phyloP scores from a whole-genome alignment of 768 basidiomycete species.

The Coprinellus micaceus region DNA sequence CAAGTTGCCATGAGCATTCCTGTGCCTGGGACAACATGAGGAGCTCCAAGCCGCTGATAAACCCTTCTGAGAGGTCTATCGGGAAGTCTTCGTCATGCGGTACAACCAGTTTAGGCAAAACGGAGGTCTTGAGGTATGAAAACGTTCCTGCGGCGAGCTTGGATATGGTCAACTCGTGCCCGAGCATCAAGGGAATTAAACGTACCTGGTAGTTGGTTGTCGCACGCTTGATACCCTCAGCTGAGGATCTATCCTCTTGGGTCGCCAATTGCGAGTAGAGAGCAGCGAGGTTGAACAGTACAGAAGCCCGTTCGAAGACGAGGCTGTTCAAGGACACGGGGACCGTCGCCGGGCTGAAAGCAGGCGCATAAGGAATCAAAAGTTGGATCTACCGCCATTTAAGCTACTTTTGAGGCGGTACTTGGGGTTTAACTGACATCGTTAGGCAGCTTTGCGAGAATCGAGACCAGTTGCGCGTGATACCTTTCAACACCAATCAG shows the following conservation, averaged over 20 bases:
- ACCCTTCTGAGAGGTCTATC: conserved; percentile 61
- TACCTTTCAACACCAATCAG: conserved; percentile 51
- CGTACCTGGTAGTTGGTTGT: conserved; percentile 73
- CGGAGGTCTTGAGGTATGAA: conserved; percentile 53
- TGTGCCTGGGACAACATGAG: conserved; percentile 93
- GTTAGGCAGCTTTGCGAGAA: conserved; percentile 78
- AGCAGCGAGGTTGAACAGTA: conserved; percentile 84
- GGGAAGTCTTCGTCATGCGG: conserved; percentile 53
- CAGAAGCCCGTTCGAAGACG: conserved; percentile 74
- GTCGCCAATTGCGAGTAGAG: conserved; percentile 80
- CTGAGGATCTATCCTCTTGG: conserved; percentile 61
- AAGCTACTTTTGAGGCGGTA: not conserved
- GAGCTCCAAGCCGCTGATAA: conserved; percentile 60
- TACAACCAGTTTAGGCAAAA: conserved; percentile 47
- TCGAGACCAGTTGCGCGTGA: conserved; percentile 83
- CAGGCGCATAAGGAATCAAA: conserved; percentile 69
- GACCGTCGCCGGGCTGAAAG: conserved; percentile 53
- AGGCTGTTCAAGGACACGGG: conserved; percentile 70
- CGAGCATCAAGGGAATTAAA: not conserved
- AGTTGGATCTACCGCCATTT: conserved; percentile 54
- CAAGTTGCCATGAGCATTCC: conserved; percentile 95
- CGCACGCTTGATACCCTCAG: conserved; percentile 84
- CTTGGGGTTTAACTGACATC: conserved; percentile 47
- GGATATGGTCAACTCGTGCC: conserved; percentile 1
- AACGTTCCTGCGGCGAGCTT: conserved; percentile 71